These are phyloP conservation scores for Talaromyces funiculosus DNA, from an alignment of 2,329 filamentous ascomycete species.

Conservation along the genomic window DNA sequence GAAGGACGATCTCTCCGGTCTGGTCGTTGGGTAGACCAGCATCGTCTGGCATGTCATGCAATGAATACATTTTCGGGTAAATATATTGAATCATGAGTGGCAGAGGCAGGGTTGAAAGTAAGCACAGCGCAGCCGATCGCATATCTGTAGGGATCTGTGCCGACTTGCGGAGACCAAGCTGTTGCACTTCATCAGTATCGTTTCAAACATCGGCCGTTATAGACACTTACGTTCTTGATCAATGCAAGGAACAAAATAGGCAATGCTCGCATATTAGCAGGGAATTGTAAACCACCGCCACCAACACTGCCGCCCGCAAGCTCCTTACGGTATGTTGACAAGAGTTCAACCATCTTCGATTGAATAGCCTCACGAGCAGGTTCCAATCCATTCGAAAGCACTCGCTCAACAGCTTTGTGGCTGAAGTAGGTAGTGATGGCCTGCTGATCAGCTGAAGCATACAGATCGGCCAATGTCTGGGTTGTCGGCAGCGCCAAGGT, in stretches of 20 bases:
- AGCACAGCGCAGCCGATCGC: conserved; percentile 83
- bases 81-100: conserved; percentile 91
- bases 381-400: conserved; percentile 78
- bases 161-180: conserved; percentile 78
- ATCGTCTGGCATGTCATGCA: conserved; percentile 94
- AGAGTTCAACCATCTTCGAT: conserved; percentile 82
- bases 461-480: conserved; percentile 81
- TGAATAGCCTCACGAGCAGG: conserved; percentile 86
- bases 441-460: conserved; percentile 89
- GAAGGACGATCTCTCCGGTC: conserved; percentile 84
- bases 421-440: conserved; percentile 92
- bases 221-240: conserved; percentile 78
- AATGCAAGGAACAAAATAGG: conserved; percentile 87
- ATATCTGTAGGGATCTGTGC: conserved; percentile 92
- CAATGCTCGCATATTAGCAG: conserved; percentile 80
- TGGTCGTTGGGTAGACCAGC: conserved; percentile 78
- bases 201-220: conserved; percentile 12
- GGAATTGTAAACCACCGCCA: conserved; percentile 84
- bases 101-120: conserved; percentile 87
- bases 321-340: conserved; percentile 96
- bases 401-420: conserved; percentile 93
- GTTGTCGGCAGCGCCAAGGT: conserved; percentile 91
- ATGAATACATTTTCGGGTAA: conserved; percentile 74
- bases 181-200: conserved; percentile 19
- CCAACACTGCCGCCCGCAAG: conserved; percentile 93